Evolutionary conservation across 2,329 filamentous ascomycete genomes (phyloP).

Genomic region (Pseudopyrenochaeta lycopersici): DNA sequence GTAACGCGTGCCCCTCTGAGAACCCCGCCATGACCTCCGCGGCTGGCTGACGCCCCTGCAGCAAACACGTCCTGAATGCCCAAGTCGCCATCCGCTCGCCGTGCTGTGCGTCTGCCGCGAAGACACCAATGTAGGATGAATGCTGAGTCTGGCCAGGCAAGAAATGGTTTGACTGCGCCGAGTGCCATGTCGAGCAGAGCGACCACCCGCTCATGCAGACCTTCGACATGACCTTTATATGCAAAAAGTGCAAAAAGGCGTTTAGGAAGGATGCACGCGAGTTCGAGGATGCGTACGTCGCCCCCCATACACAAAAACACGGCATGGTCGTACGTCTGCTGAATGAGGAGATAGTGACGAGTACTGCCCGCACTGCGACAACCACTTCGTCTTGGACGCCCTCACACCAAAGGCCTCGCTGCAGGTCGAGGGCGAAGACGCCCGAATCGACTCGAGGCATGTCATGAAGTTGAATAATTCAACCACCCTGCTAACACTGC

Average conservation of each 20-base stretch:
- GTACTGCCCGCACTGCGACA: slow-evolving; percentile 98
- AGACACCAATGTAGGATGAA: neutral
- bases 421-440: slow-evolving; percentile 90
- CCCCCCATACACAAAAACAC: neutral
- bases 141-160: slow-evolving; percentile 64
- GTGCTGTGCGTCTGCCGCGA: slow-evolving; percentile 76
- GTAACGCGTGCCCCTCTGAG: slow-evolving; percentile 20
- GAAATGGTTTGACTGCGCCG: slow-evolving; percentile 99
- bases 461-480: slow-evolving; percentile 1
- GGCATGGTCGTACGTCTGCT: slow-evolving; percentile 7
- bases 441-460: slow-evolving; percentile 77
- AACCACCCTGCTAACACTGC: slow-evolving; percentile 5
- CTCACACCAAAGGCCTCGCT: slow-evolving; percentile 82
- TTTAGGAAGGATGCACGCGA: slow-evolving; percentile 93
- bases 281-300: slow-evolving; percentile 79
- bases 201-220: slow-evolving; percentile 77
- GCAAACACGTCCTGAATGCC: slow-evolving; percentile 98
- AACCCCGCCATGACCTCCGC: slow-evolving; percentile 24
- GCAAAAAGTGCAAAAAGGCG: slow-evolving; percentile 98
- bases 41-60: slow-evolving; percentile 52
- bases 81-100: slow-evolving; percentile 95
- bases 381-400: slow-evolving; percentile 95
- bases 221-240: slow-evolving; percentile 92
- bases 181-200: slow-evolving; percentile 88
- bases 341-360: slow-evolving; percentile 72